Evolutionary conservation across 73 alveolate species (phyloP), one percentile per base, ranked within the genome.

Genomic region (Durusdinium trenchii): DNA sequence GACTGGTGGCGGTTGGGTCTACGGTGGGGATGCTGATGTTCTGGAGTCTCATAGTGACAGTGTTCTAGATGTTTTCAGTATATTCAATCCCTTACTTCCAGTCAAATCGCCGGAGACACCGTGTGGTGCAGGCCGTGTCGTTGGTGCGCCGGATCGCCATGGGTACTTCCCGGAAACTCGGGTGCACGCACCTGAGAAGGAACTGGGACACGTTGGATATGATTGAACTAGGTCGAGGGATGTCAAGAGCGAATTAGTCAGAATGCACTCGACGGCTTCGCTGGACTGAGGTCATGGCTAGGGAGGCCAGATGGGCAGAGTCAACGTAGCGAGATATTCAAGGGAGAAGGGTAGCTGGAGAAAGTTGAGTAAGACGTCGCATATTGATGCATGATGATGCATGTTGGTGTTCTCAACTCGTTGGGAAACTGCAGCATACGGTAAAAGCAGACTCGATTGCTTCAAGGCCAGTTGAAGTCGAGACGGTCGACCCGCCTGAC

Each of bases 81-180:
- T n/a, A n/a, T n/a, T 32, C 73, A 60, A 23, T 23, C n/a, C 73
- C 18, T 60, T 60, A 32, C 4, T 23, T 60, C 73, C 73, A 60
- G 73, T 60, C 51, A 32, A 48, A 23, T 73, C 84, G 69, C n/a
- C n/a, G n/a, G n/a, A n/a, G n/a, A n/a, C n/a, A n/a, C n/a, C n/a
- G n/a, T n/a, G n/a, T 20, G 9, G 82, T 32, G 20, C 18, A 91
- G 97, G 97, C 42, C 97, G 97, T 30, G 97, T 91, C 10, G 97
- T 91, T 26, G 97, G 97, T 36, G 62, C 97, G 23, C 97, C 97
- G 2, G 97, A 91, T n/a, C 97, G 97, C 40, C 97, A 91, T 48
- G 97, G 97, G 35, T 91, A 91, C 67, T 91, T 91, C 89, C 97
- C 97, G 48, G 97, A 91, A 76, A 91, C 97, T 3, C 97, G 97